phyloP scores from a whole-genome alignment of 2,329 filamentous ascomycete species.

The Trichophyton simii region DNA sequence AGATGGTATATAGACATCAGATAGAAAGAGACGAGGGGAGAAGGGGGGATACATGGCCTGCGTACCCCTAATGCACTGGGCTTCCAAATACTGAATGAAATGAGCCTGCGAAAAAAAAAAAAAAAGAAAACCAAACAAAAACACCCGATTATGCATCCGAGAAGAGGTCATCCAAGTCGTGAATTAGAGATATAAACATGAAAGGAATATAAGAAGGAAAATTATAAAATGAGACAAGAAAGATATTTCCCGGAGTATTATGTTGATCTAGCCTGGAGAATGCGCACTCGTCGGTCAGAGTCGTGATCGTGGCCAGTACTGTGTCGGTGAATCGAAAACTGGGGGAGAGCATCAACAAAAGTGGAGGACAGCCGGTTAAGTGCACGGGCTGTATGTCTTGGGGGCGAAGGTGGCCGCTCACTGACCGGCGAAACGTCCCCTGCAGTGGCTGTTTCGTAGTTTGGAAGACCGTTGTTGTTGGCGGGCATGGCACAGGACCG shows the following conservation, averaged over 20 bases:
- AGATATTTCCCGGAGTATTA: not conserved
- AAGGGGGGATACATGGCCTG: not conserved
- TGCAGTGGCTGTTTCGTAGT: conserved; percentile 44
- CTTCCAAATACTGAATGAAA: not conserved
- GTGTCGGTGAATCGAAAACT: not conserved
- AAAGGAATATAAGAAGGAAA: not conserved
- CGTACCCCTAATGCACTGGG: not conserved
- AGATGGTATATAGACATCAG: not conserved
- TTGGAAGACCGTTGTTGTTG: conserved; percentile 45
- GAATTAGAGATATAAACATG: not conserved
- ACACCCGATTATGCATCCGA: not conserved
- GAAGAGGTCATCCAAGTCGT: not conserved
- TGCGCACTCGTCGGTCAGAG: not conserved
- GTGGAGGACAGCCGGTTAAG: not conserved
- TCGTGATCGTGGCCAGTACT: not conserved
- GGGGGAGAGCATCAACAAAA: not conserved
- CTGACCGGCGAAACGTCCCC: conserved; percentile 4
- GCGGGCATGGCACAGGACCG: conserved; percentile 46
- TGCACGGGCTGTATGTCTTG: not conserved
- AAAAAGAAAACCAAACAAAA: not conserved
- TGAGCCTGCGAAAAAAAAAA: not conserved
- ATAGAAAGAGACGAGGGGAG: not conserved
- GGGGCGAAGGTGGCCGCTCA: not conserved
- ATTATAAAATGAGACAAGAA: not conserved
- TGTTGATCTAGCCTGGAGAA: not conserved